A percentile compares a stretch with the other conserved stretches of the same genome.
phyloP scores from a whole-genome alignment of 2,329 filamentous ascomycete species.

The Drechslerella coelobrocha region DNA sequence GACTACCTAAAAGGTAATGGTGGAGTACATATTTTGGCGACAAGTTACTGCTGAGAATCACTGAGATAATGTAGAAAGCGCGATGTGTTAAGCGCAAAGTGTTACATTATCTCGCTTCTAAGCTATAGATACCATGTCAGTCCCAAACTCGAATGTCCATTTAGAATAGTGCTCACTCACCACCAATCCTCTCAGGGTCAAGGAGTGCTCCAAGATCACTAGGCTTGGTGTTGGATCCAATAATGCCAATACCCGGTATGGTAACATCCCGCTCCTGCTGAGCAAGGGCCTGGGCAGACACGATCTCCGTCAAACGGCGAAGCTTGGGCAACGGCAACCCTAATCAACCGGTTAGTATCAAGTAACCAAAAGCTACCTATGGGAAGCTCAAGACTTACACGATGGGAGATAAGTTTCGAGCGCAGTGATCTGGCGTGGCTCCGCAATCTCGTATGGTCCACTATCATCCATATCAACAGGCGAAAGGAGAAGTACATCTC shows the following conservation, averaged over 20 bases:
- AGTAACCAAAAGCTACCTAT: conserved; percentile 54
- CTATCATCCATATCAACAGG: conserved; percentile 99
- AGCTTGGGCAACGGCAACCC: conserved; percentile 62
- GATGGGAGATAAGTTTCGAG: conserved; percentile 98
- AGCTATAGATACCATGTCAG: conserved; percentile 28
- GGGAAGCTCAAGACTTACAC: conserved; percentile 89
- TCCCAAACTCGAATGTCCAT: background rate
- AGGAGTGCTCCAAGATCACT: conserved; percentile 44
- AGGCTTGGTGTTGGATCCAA: conserved; percentile 29
- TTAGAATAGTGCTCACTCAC: conserved; percentile 12
- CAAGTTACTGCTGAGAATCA: background rate
- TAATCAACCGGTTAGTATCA: conserved; percentile 2
- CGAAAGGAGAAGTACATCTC: conserved; percentile 81
- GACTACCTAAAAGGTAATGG: too few species aligned
- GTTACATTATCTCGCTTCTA: conserved; percentile 16
- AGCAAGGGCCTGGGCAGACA: conserved; percentile 88
- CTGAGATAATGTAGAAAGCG: background rate
- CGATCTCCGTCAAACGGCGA: conserved; percentile 97
- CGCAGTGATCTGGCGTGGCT: conserved; percentile 92
- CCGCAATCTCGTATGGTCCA: conserved; percentile 96
- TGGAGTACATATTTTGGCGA: background rate
- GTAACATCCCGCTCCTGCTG: conserved; percentile 72
- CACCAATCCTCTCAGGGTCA: conserved; percentile 41
- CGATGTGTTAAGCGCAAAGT: too few species aligned
- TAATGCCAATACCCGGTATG: background rate